These are phyloP conservation scores for Phlyctochytrium planicorne DNA, from an alignment of 192 early-diverging fungal species.

Conservation along the genomic window DNA sequence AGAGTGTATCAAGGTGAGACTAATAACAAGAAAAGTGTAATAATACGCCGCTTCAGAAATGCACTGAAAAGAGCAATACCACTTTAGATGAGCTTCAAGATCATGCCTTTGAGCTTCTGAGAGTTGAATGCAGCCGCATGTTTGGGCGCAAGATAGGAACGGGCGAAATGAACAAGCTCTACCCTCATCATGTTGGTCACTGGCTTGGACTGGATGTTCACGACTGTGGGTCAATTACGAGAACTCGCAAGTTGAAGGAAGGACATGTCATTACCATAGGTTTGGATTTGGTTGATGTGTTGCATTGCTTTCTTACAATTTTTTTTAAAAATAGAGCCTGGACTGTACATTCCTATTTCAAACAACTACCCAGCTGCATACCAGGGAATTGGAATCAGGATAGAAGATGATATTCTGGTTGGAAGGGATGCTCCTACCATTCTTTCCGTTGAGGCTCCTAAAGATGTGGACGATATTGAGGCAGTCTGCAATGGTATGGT, in stretches of 20 bases:
- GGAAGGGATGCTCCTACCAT: conserved; percentile 63
- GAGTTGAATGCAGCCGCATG: conserved; percentile 68
- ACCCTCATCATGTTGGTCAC: conserved; percentile 94
- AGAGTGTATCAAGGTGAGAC: conserved; percentile 72
- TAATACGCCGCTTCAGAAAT: conserved; percentile 27
- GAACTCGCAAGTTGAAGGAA: conserved; percentile 65
- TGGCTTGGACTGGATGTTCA: conserved; percentile 96
- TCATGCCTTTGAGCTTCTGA: conserved; percentile 66
- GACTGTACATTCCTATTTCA: conserved; percentile 83
- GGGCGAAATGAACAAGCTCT: conserved; percentile 76
- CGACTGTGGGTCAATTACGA: conserved; percentile 73
- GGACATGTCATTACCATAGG: conserved; percentile 93
- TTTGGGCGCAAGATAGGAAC: conserved; percentile 49
- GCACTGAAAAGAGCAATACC: conserved; percentile 42
- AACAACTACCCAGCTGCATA: conserved; percentile 73
- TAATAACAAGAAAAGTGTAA: neutral
- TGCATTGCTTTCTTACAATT: conserved; percentile 1
- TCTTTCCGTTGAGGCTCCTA: conserved; percentile 73
- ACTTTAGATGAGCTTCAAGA: conserved; percentile 85
- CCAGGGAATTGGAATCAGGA: conserved; percentile 89
- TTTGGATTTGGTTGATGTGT: conserved; percentile 23
- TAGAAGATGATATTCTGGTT: conserved; percentile 93
- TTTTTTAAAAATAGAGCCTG: conserved; percentile 77
- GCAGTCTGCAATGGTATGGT: conserved; percentile 27
- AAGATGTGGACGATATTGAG: conserved; percentile 77